Conservation (phyloP, 1,139 yeast species). For the Diutina siamensis region DNA sequence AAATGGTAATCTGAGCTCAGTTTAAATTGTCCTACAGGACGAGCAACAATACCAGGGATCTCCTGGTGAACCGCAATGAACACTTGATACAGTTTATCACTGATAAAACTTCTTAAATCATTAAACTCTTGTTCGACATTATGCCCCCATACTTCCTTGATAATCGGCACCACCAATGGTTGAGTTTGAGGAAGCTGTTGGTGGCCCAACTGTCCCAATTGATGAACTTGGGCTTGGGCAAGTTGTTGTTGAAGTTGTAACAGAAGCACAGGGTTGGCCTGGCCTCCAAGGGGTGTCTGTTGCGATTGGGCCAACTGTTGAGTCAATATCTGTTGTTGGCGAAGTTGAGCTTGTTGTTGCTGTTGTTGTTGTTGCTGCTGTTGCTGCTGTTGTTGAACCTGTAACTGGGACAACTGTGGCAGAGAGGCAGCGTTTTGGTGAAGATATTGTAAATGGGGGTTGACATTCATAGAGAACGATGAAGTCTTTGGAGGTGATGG, state of each 20-base stretch:
- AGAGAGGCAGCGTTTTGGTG: constrained; percentile 18
- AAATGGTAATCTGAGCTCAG: constrained; percentile 89
- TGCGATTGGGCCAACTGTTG: constrained; percentile 6
- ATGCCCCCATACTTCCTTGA: constrained; percentile 74
- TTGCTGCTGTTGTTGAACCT: constrained; percentile 21
- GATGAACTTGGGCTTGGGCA: constrained; percentile 10
- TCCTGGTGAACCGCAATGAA: constrained; percentile 78
- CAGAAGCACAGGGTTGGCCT: constrained; percentile 21
- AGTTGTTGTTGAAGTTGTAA: constrained; percentile 18
- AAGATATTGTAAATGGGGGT: constrained; percentile 35
- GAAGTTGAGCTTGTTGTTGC: constrained; percentile 15
- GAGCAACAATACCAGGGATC: constrained; percentile 90
- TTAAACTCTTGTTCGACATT: constrained; percentile 78
- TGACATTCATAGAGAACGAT: constrained; percentile 19
- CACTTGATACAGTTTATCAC: constrained; percentile 44
- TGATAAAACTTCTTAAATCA: constrained; percentile 54
- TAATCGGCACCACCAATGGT: constrained; percentile 20
- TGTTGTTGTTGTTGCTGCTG: constrained; percentile 13
- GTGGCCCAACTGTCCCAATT: constrained; percentile 8
- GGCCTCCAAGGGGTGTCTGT: constrained; percentile 10
- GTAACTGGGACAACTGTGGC: constrained; percentile 29
- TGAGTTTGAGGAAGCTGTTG: constrained; percentile 8
- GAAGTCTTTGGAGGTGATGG: not conserved
- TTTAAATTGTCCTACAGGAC: constrained; percentile 94
- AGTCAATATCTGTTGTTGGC: constrained; percentile 26